phyloP scores from a whole-genome alignment of 129 eudicot species.

The Oenanthe sinensis region DNA sequence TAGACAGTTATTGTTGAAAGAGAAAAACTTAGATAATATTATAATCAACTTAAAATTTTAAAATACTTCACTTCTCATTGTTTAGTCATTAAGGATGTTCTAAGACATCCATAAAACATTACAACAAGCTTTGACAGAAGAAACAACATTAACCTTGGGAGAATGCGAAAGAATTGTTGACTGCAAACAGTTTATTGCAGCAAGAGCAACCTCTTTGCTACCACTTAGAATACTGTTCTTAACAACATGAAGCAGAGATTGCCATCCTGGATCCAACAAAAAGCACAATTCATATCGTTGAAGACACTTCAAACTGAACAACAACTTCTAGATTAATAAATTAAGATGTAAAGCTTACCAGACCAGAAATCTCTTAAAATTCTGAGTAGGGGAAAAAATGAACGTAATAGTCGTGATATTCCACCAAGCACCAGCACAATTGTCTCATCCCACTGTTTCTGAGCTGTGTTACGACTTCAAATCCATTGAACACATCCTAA shows the following conservation, averaged over 20 bases:
- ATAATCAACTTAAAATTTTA: background rate
- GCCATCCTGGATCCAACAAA: constrained; percentile 64
- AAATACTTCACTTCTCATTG: background rate
- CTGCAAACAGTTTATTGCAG: constrained; percentile 92
- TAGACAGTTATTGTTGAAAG: constrained; percentile 13
- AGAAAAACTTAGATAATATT: background rate
- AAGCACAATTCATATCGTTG: constrained; percentile 3
- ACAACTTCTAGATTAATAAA: background rate
- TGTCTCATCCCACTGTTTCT: constrained; percentile 98
- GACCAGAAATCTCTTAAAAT: constrained; percentile 68
- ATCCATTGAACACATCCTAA: constrained; percentile 9
- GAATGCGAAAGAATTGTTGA: constrained; percentile 88
- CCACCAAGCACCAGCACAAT: constrained; percentile 90
- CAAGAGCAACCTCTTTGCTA: constrained; percentile 95
- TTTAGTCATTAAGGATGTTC: background rate
- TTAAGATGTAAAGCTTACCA: constrained; percentile 30
- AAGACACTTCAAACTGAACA: background rate
- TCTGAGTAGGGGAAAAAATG: constrained; percentile 73
- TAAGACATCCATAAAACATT: background rate
- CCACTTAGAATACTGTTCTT: constrained; percentile 70
- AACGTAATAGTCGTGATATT: constrained; percentile 81
- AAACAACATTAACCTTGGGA: constrained; percentile 48
- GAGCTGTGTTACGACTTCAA: constrained; percentile 96
- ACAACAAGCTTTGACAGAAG: background rate
- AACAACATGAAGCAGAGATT: constrained; percentile 64